Evolutionary conservation across 371 early-diverging fungal species (phyloP).

Genomic region (Mucor lusitanicus): DNA sequence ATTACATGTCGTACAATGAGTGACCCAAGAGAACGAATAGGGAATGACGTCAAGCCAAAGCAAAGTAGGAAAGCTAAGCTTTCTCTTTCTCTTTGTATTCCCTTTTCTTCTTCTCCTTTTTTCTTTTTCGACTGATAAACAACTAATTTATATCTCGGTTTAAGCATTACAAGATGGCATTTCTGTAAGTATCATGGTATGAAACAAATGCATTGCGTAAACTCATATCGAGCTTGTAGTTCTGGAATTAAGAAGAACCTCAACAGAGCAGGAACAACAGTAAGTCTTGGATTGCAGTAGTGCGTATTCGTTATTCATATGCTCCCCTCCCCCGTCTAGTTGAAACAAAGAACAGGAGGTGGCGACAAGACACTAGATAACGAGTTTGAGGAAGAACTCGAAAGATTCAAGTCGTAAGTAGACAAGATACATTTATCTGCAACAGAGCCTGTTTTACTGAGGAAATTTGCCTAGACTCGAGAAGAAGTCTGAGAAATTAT

Average conservation of each 20-base stretch:
- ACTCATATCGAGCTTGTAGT: not conserved
- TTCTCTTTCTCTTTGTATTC: not conserved
- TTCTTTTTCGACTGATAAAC: not conserved
- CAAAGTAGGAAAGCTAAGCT: not conserved
- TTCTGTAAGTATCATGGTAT: constrained; percentile 35
- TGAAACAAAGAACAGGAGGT: constrained; percentile 69
- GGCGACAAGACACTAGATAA: constrained; percentile 77
- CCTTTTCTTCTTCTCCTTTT: constrained; percentile 15
- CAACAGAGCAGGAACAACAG: constrained; percentile 76
- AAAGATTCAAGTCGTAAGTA: constrained; percentile 69
- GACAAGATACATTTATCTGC: no score
- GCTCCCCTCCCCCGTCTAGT: constrained; percentile 36
- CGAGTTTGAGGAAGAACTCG: constrained; percentile 83
- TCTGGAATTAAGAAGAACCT: constrained; percentile 68
- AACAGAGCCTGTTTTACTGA: not conserved
- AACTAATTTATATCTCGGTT: not conserved
- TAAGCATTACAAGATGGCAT: constrained; percentile 31
- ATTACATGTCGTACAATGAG: not conserved
- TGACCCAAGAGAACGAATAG: not conserved
- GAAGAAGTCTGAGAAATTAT: constrained; percentile 73
- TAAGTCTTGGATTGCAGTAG: constrained; percentile 18
- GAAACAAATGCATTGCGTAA: not conserved
- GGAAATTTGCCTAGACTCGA: constrained; percentile 62
- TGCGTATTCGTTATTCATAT: not conserved
- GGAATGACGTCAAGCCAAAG: constrained; percentile 1